These are phyloP conservation scores for Aureobasidium sp. DNA, from an alignment of 2,329 filamentous ascomycete species.

Conservation along the genomic window DNA sequence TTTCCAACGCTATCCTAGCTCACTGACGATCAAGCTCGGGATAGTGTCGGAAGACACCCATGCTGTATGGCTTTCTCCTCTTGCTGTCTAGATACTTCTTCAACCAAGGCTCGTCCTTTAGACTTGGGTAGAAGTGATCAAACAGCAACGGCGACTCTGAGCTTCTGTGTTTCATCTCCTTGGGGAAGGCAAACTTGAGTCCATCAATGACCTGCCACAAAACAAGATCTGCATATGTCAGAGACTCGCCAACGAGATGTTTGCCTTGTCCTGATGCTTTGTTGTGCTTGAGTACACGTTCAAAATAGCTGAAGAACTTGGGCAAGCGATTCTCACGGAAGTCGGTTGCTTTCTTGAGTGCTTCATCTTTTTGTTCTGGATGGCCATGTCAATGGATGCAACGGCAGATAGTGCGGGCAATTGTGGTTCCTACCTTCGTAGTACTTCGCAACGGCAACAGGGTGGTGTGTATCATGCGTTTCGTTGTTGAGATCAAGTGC, in stretches of 20 bases:
- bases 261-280: conserved; percentile 47
- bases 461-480: conserved; percentile 68
- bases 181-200: conserved; percentile 59
- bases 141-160: conserved; percentile 55
- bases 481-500: conserved; percentile 66
- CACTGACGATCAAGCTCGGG: conserved; percentile 56
- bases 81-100: conserved; percentile 61
- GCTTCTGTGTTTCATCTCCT: conserved; percentile 49
- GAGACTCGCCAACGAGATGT: conserved; percentile 55
- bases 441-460: conserved; percentile 48
- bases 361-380: conserved; percentile 59
- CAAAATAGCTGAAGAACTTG: conserved; percentile 64
- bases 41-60: conserved; percentile 65
- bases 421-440: conserved; percentile 44
- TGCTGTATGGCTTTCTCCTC: conserved; percentile 50
- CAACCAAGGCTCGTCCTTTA: conserved; percentile 55
- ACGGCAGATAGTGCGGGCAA: too few relatives aligned
- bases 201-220: conserved; percentile 57
- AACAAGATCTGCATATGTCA: conserved; percentile 67
- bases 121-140: conserved; percentile 49
- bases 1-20: neutral
- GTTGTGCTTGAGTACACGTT: conserved; percentile 53
- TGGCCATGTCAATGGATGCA: neutral
- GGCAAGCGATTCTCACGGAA: conserved; percentile 57
- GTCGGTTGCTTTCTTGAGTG: conserved; percentile 46